Percentiles rank a stretch among this genome's conserved stretches.
Evolutionary conservation across 2,329 filamentous ascomycete species (phyloP).

Genomic region (Tolypocladium tropicale): DNA sequence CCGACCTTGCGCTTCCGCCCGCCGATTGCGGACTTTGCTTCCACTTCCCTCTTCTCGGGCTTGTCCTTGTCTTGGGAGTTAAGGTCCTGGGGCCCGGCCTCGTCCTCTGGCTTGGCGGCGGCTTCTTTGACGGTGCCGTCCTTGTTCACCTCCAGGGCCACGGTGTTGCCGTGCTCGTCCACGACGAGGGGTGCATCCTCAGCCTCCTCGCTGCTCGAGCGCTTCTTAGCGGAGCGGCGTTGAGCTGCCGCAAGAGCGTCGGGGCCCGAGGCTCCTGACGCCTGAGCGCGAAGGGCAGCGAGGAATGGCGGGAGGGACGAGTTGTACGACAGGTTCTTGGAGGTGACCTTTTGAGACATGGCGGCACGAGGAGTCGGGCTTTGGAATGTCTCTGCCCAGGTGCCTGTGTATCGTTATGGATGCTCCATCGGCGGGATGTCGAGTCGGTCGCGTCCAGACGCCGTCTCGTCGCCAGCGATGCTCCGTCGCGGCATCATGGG

Average conservation of each 20-base stretch:
- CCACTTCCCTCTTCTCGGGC: conserved; percentile 9
- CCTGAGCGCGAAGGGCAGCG: conserved; percentile 42
- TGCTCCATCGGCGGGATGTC: neutral
- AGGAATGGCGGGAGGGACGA: conserved; percentile 50
- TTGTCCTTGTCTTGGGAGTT: conserved; percentile 25
- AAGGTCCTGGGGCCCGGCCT: conserved; percentile 10
- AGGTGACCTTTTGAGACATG: conserved; percentile 53
- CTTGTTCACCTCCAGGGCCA: conserved; percentile 34
- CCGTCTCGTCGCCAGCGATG: neutral
- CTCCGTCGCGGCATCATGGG: neutral
- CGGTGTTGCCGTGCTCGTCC: conserved; percentile 59
- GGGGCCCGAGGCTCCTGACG: conserved; percentile 36
- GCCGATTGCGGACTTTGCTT: conserved; percentile 20
- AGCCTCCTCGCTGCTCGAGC: conserved; percentile 56
- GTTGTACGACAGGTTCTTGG: conserved; percentile 62
- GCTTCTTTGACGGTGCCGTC: conserved; percentile 28
- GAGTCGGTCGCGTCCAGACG: neutral
- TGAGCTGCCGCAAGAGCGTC: conserved; percentile 41
- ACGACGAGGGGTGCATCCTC: conserved; percentile 70
- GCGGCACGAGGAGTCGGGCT: conserved; percentile 1
- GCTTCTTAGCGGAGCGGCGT: conserved; percentile 40
- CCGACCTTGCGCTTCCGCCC: conserved; percentile 44
- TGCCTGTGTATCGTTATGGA: neutral
- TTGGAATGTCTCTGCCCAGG: neutral
- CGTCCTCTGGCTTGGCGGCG: conserved; percentile 11